These are phyloP conservation scores for Alternaria panax DNA, from an alignment of 2,329 filamentous ascomycete species.

Conservation along the genomic window DNA sequence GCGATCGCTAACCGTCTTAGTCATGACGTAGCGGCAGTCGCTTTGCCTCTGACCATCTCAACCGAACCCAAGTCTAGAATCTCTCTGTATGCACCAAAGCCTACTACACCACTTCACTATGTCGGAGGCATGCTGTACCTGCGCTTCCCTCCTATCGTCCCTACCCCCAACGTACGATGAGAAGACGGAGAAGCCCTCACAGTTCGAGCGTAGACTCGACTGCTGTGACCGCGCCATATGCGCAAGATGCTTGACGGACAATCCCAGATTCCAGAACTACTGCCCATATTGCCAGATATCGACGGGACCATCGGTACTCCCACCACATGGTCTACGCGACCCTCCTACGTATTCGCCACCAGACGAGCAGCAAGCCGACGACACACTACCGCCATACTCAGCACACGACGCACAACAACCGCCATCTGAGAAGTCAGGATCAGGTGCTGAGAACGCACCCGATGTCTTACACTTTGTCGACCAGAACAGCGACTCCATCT, in stretches of 20 bases:
- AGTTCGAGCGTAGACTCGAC: conserved; percentile 66
- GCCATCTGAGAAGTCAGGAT: conserved; percentile 41
- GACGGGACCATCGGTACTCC: conserved; percentile 64
- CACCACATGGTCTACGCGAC: conserved; percentile 68
- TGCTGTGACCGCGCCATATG: conserved; percentile 79
- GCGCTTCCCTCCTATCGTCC: conserved; percentile 67
- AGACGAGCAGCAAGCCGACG: conserved; percentile 36
- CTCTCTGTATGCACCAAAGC: neutral
- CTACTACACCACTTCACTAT: conserved; percentile 16
- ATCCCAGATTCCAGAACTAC: conserved; percentile 71
- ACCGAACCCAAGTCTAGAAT: conserved; percentile 5
- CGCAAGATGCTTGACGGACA: conserved; percentile 72
- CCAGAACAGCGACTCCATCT: conserved; percentile 71
- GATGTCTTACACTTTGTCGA: conserved; percentile 79
- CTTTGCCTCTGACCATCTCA: conserved; percentile 20
- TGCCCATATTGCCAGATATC: conserved; percentile 82
- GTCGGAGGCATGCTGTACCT: conserved; percentile 71
- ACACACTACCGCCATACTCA: conserved; percentile 57
- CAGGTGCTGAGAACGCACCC: conserved; percentile 52
- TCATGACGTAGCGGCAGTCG: conserved; percentile 43
- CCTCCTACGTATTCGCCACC: conserved; percentile 70
- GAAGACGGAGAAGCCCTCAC: conserved; percentile 67
- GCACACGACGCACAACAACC: conserved; percentile 39
- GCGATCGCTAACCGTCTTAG: conserved; percentile 35
- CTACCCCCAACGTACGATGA: conserved; percentile 61